phyloP scores from a whole-genome alignment of 2,329 filamentous ascomycete genomes.

The Purpureocillium takamizusanense region DNA sequence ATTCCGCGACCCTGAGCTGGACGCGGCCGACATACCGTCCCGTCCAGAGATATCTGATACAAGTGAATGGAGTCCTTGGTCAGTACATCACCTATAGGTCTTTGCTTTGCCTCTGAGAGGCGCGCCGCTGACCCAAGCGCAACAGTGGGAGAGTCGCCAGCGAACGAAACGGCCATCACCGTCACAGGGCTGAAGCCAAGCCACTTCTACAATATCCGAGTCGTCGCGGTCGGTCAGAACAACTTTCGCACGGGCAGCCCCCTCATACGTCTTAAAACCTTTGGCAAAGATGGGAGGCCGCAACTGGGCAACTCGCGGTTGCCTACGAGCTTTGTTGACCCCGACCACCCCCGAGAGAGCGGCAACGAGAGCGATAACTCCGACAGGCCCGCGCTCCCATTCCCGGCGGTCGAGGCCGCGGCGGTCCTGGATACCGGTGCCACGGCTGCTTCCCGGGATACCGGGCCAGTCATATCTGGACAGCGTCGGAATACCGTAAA shows the following conservation, averaged over 20 bases:
- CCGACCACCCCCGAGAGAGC: constrained; percentile 34
- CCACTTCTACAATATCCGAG: constrained; percentile 87
- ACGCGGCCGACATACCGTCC: constrained; percentile 60
- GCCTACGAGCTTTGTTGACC: constrained; percentile 45
- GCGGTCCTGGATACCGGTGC: constrained; percentile 52
- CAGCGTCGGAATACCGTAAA: constrained; percentile 50
- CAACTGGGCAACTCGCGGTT: constrained; percentile 46
- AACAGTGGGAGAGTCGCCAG: constrained; percentile 69
- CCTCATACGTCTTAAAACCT: constrained; percentile 76
- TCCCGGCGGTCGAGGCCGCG: constrained; percentile 52
- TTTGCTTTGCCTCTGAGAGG: too few relatives aligned
- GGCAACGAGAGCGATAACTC: constrained; percentile 34
- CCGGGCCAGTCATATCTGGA: constrained; percentile 33
- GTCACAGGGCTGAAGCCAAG: constrained; percentile 80
- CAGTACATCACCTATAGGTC: constrained; percentile 20
- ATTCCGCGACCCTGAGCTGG: constrained; percentile 88
- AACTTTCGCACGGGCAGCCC: constrained; percentile 88
- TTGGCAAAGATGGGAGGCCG: constrained; percentile 54
- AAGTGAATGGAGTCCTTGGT: constrained; percentile 91
- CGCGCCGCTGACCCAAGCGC: neutral
- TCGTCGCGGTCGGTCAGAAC: constrained; percentile 82
- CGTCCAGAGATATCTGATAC: constrained; percentile 80
- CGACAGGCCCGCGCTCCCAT: constrained; percentile 39
- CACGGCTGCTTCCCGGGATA: constrained; percentile 57
- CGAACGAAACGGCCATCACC: constrained; percentile 54